Evolutionary conservation across 495 filamentous ascomycete species (phyloP).

Genomic region (Penicillium bovifimosum): DNA sequence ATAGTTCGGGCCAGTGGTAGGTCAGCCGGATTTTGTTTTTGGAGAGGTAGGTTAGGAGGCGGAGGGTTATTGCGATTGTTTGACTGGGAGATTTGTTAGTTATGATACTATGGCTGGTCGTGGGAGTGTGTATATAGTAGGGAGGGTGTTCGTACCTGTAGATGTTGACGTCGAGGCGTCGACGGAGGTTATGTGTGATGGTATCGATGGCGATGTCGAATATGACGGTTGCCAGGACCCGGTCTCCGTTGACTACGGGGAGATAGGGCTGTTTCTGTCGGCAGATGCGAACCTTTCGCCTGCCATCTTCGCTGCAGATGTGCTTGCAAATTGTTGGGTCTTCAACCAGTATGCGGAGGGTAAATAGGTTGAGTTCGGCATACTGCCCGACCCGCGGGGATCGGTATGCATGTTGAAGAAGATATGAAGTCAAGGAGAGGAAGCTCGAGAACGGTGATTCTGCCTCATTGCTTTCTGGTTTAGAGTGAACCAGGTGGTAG

Average conservation of each 20-base stretch:
- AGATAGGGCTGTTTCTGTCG: constrained; percentile 85
- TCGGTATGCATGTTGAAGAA: constrained; percentile 88
- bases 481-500: constrained; percentile 66
- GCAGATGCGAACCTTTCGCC: constrained; percentile 72
- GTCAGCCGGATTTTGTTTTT: constrained; percentile 67
- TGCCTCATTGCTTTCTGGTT: constrained; percentile 55
- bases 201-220: constrained; percentile 84
- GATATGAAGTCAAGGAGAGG: constrained; percentile 84
- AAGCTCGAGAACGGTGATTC: constrained; percentile 77
- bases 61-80: constrained; percentile 68
- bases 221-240: constrained; percentile 65
- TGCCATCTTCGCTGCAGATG: constrained; percentile 76
- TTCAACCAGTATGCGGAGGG: constrained; percentile 81
- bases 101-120: not conserved
- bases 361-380: constrained; percentile 73
- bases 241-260: constrained; percentile 65
- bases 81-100: constrained; percentile 26
- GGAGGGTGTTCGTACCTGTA: constrained; percentile 55
- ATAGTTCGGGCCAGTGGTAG: constrained; percentile 96
- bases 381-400: constrained; percentile 73
- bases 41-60: constrained; percentile 76
- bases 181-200: constrained; percentile 88
- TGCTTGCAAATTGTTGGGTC: constrained; percentile 79
- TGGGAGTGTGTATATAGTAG: not conserved
- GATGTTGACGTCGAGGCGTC: constrained; percentile 75